Percentiles rank a stretch among this genome's conserved stretches.
These are phyloP conservation scores for Metschnikowia baotianmanensis DNA, from an alignment of 805 yeast species.

Conservation along the genomic window DNA sequence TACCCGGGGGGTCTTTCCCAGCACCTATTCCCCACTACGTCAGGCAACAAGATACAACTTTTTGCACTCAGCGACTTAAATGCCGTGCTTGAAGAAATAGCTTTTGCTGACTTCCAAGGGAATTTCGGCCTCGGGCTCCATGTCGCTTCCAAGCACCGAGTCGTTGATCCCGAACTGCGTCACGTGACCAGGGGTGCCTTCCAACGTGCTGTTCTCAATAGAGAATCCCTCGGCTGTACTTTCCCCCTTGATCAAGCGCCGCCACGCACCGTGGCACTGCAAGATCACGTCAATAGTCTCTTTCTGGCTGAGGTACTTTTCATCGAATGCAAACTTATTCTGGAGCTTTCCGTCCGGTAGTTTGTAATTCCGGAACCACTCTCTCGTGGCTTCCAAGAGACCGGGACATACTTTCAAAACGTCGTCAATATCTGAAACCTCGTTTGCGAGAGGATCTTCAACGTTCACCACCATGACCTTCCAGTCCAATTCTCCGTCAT, in stretches of 20 bases:
- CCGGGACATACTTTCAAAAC: slow-evolving; percentile 91
- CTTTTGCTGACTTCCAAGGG: slow-evolving; percentile 13
- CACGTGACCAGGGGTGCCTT: slow-evolving; percentile 10
- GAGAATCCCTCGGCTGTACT: slow-evolving; percentile 23
- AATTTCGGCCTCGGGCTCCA: slow-evolving; percentile 16
- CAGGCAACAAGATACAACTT: too few species aligned
- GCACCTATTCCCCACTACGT: neutral
- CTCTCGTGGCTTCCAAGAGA: slow-evolving; percentile 86
- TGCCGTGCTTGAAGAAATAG: slow-evolving; percentile 8
- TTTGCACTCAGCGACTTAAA: neutral
- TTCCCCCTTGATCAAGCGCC: slow-evolving; percentile 65
- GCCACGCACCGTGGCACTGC: slow-evolving; percentile 87
- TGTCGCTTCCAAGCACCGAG: slow-evolving; percentile 11
- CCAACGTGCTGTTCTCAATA: slow-evolving; percentile 11
- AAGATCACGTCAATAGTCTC: slow-evolving; percentile 82
- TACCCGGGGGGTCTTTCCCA: neutral
- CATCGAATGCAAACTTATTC: slow-evolving; percentile 95
- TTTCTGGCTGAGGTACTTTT: slow-evolving; percentile 82
- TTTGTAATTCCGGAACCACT: slow-evolving; percentile 98
- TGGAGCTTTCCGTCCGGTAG: slow-evolving; percentile 97
- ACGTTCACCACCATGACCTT: slow-evolving; percentile 83
- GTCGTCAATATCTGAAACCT: slow-evolving; percentile 87
- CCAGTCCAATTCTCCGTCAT: slow-evolving; percentile 91
- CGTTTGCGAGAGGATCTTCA: slow-evolving; percentile 83
- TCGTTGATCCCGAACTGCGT: slow-evolving; percentile 14